Base-by-base conservation (phyloP, 257 asterid genomes). In the Salvia splendens region DNA sequence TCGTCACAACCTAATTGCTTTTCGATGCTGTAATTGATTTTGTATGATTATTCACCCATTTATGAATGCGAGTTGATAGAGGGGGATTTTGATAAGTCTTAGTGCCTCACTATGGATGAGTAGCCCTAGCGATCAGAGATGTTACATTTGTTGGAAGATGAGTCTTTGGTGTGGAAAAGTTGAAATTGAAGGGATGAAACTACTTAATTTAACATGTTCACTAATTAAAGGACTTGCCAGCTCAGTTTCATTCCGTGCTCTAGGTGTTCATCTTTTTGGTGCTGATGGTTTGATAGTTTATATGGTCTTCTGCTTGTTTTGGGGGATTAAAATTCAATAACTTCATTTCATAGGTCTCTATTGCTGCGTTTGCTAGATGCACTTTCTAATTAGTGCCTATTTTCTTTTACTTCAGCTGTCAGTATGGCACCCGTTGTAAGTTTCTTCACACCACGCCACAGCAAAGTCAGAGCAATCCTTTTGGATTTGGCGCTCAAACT, bases 341-440 rank as follows among this genome's bases (percentile, higher is more conserved):
- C 62, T 14, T 67, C 57, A 46, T 61, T 12, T 63, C 42, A 56
- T 58, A 30, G 5, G 8, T 24, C 54, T n/a, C n/a, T 14, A 12
- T 47, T 55, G 40, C 48, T 66, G 16, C 47, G n/a, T 3, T 30
- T 17, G 43, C n/a, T 71, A 11, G 41, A 40, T 42, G 47, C 33
- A 64, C 53, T 17, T 49, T 69, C 75, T 76, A 73, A 74, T 72
- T n/a, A 38, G 65, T 73, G 38, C 55, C 64, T 69, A 12, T 52
- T 78, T 76, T 83, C 68, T 61, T 74, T 38, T 1, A 38, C 42
- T 38, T 61, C 84, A 93, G 99, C 77, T 90, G 97, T 70, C 83
- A 52, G 51, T 87, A 70, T 84, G 96, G 98, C 15, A 87, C 81
- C 3, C 85, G 78, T 28, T 92, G 96, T 82, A 83, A 78, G 74